phyloP scores from a whole-genome alignment of 73 alveolate genomes.

The Uronychia setigera region DNA sequence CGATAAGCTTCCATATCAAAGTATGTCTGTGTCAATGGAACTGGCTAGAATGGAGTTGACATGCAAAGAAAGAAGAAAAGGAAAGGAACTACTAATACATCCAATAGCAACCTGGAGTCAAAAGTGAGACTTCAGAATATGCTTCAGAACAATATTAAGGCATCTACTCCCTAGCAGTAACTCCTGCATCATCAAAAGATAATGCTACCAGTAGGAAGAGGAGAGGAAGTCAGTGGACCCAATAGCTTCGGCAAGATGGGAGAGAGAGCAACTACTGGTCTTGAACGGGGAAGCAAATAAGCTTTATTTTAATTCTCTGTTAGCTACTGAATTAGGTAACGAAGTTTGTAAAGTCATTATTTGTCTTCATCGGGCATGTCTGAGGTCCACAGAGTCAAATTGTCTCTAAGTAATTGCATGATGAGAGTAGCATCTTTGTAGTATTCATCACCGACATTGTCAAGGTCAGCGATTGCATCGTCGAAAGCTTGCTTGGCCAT shows the following conservation, averaged over 20 bases:
- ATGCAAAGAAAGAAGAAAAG: not conserved
- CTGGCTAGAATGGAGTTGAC: not conserved
- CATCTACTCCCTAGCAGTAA: not conserved
- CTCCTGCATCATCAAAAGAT: no score
- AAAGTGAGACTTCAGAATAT: no score
- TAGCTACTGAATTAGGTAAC: no score
- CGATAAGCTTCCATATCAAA: not conserved
- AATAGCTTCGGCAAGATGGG: no score
- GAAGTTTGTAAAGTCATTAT: conserved; percentile 17
- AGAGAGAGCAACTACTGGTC: no score
- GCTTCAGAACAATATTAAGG: not conserved
- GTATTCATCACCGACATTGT: conserved; percentile 80
- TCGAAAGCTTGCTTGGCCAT: conserved; percentile 79
- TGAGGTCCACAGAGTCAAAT: conserved; percentile 83
- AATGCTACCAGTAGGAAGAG: no score
- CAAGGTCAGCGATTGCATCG: conserved; percentile 88
- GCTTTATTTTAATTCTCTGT: no score
- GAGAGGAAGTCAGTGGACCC: no score
- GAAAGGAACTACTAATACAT: not conserved
- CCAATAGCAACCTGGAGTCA: no score
- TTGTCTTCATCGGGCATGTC: conserved; percentile 71
- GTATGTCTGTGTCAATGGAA: not conserved
- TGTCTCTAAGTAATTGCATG: conserved; percentile 86
- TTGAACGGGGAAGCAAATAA: no score
- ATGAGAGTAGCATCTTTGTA: conserved; percentile 90